These are phyloP conservation scores for Dictyostelium brefeldianum DNA, from an alignment of 78 protist species.

Conservation along the genomic window DNA sequence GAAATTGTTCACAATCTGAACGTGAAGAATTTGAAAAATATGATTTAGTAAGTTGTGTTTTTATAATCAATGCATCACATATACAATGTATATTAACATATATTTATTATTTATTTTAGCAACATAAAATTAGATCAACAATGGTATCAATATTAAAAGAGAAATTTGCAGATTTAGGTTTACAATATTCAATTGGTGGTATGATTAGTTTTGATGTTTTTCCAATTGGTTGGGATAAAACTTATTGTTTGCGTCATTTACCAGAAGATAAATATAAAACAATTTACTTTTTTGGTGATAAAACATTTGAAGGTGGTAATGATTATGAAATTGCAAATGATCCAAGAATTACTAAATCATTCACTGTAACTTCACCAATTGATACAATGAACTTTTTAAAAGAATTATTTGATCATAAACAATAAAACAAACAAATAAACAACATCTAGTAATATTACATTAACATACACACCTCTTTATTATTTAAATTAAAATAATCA, in stretches of 20 bases:
- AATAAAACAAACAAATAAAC: too few relatives aligned
- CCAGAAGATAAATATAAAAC: slow-evolving; percentile 77
- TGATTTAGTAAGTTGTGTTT: slow-evolving; percentile 90
- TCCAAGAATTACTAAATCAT: slow-evolving; percentile 78
- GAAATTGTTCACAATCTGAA: slow-evolving; percentile 98
- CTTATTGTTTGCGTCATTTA: slow-evolving; percentile 96
- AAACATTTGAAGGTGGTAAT: slow-evolving; percentile 99
- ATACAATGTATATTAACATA: too few relatives aligned
- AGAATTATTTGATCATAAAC: slow-evolving; percentile 82
- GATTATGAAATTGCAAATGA: slow-evolving; percentile 97
- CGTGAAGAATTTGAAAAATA: slow-evolving; percentile 94
- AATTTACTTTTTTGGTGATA: slow-evolving; percentile 99
- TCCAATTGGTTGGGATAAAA: slow-evolving; percentile 99
- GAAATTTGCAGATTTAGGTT: slow-evolving; percentile 85
- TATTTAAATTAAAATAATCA: too few relatives aligned
- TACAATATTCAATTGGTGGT: slow-evolving; percentile 98
- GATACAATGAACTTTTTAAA: slow-evolving; percentile 91
- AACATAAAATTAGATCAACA: slow-evolving; percentile 89
- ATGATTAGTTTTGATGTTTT: slow-evolving; percentile 99
- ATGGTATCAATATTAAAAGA: slow-evolving; percentile 88
- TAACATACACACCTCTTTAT: too few relatives aligned
- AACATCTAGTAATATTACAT: too few relatives aligned
- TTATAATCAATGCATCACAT: too few relatives aligned
- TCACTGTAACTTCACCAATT: slow-evolving; percentile 93
- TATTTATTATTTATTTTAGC: slow-evolving; percentile 11